These are phyloP conservation scores for Trichoderma asperellum DNA, from an alignment of 2,329 filamentous ascomycete species.

Conservation along the genomic window DNA sequence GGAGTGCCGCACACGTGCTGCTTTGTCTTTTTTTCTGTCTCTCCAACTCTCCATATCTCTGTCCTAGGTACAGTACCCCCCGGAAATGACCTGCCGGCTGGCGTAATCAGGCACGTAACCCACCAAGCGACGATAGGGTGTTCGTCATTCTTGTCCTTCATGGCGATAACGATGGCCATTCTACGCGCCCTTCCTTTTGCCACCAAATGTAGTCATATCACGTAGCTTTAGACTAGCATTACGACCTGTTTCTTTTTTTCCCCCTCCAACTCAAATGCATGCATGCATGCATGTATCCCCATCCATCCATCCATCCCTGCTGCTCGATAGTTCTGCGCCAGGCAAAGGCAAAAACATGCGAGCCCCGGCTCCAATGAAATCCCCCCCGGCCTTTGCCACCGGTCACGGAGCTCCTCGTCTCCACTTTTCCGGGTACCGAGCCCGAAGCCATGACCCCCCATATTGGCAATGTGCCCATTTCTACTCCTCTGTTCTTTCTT, in stretches of 20 bases:
- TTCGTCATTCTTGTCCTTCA: conserved; percentile 6
- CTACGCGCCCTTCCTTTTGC: not conserved
- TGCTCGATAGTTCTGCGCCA: not conserved
- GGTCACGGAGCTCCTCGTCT: conserved; percentile 17
- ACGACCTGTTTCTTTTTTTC: not conserved
- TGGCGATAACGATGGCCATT: not conserved
- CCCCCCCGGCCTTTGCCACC: conserved; percentile 13
- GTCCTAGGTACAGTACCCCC: conserved; percentile 9
- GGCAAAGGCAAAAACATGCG: not conserved
- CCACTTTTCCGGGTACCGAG: conserved; percentile 27
- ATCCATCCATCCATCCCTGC: not conserved
- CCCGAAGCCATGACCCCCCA: conserved; percentile 4
- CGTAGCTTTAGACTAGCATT: not conserved
- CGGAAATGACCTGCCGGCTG: conserved; percentile 2
- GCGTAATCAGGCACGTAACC: conserved; percentile 29
- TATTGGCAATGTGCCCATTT: not conserved
- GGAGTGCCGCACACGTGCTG: not conserved
- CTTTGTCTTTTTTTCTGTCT: not conserved
- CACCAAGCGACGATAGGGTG: not conserved
- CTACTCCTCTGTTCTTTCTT: not conserved
- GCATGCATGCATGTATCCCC: no score
- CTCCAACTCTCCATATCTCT: not conserved
- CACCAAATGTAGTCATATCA: not conserved
- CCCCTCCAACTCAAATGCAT: not conserved
- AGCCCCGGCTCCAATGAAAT: conserved; percentile 3